Percentiles rank a stretch among this genome's conserved stretches.
Evolutionary conservation across 2,329 filamentous ascomycete genomes (phyloP).

Genomic region (Colletotrichum falcatum): DNA sequence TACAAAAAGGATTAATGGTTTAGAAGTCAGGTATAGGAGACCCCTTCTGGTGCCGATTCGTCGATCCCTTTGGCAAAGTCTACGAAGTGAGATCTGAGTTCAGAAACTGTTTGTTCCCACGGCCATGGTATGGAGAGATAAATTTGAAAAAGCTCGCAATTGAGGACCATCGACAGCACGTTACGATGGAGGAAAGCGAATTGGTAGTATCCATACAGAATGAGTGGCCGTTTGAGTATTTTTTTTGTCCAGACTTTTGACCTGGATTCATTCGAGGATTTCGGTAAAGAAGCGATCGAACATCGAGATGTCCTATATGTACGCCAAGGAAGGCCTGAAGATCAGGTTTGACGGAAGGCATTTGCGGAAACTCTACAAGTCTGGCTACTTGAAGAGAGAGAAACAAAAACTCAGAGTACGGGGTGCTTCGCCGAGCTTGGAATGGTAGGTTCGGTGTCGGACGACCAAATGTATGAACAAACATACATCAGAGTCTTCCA

Average conservation of each 20-base stretch:
- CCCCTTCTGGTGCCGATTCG: constrained; percentile 1
- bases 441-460: neutral
- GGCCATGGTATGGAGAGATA: neutral
- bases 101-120: too few species aligned
- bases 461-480: too few species aligned
- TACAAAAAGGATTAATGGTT: neutral
- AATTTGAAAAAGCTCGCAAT: neutral
- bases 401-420: neutral
- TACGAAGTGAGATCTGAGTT: constrained; percentile 4
- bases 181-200: neutral
- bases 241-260: neutral
- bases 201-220: fast-evolving
- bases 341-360: constrained; percentile 3
- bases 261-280: neutral
- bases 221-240: neutral
- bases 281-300: neutral
- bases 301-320: neutral
- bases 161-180: neutral
- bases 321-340: neutral
- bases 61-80: neutral
- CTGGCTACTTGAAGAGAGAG: constrained; percentile 8
- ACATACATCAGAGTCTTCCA: neutral
- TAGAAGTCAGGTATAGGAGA: constrained; percentile 4
- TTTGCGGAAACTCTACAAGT: neutral
- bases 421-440: neutral